These are phyloP conservation scores for Entelexis paramagnoliae DNA, from an alignment of 1,139 yeast species.

Conservation along the genomic window DNA sequence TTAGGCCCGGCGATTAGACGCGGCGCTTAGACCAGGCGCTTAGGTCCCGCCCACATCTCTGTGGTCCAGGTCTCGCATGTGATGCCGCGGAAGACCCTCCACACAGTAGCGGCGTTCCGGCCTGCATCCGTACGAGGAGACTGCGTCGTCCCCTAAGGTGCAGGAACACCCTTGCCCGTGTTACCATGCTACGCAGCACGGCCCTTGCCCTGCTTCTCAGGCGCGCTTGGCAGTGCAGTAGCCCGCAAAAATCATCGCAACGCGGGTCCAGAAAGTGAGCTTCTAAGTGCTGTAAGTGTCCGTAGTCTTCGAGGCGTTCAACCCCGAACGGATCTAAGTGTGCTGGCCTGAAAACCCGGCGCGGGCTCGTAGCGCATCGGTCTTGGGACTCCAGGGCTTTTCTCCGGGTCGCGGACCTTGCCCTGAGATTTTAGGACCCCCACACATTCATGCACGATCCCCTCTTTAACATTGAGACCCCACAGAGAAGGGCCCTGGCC, in stretches of 20 bases:
- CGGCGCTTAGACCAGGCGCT: neutral
- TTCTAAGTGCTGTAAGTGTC: too few species aligned
- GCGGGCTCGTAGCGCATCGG: too few species aligned
- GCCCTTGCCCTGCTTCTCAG: neutral
- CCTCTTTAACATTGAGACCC: neutral
- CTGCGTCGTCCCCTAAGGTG: neutral
- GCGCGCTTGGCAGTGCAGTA: too few species aligned
- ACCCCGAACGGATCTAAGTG: too few species aligned
- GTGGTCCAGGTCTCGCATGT: too few species aligned
- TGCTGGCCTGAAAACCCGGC: too few species aligned
- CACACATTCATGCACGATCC: conserved; percentile 1
- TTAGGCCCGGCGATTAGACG: neutral
- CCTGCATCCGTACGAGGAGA: neutral
- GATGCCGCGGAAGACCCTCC: too few species aligned
- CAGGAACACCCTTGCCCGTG: neutral
- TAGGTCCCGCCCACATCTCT: neutral
- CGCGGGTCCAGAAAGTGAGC: too few species aligned
- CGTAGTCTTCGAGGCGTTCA: too few species aligned
- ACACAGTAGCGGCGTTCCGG: neutral
- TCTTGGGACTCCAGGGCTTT: neutral
- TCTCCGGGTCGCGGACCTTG: neutral
- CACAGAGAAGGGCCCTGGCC: neutral
- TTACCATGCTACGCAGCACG: neutral
- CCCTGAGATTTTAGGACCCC: neutral
- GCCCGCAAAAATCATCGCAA: too few species aligned